These are phyloP conservation scores for Ustulina deusta DNA, from an alignment of 2,329 filamentous ascomycete genomes.

Conservation along the genomic window DNA sequence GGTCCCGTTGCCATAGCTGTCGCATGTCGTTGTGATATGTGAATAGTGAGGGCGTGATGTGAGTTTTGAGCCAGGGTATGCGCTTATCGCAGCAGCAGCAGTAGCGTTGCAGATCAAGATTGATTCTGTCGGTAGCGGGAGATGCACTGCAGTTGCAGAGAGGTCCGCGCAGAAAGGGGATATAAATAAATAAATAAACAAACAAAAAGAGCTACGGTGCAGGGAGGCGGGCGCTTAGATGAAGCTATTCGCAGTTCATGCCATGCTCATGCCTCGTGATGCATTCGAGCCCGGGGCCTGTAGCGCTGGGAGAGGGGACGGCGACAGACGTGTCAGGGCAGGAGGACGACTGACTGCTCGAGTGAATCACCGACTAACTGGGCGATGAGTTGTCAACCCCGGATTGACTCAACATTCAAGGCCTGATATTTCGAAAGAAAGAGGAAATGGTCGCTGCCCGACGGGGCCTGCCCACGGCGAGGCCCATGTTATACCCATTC, in stretches of 20 bases:
- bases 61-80: slow-evolving; percentile 33
- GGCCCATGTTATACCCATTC: slow-evolving; percentile 51
- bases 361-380: slow-evolving; percentile 36
- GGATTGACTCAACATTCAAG: slow-evolving; percentile 41
- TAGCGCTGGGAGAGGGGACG: slow-evolving; percentile 29
- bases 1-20: slow-evolving; percentile 64
- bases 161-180: slow-evolving; percentile 33
- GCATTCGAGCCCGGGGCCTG: slow-evolving; percentile 35
- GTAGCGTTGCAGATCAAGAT: slow-evolving; percentile 33
- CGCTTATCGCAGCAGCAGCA: slow-evolving; percentile 32
- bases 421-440: slow-evolving; percentile 45
- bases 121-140: slow-evolving; percentile 32
- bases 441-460: slow-evolving; percentile 43
- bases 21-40: slow-evolving; percentile 58
- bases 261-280: slow-evolving; percentile 41
- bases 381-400: slow-evolving; percentile 41
- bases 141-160: slow-evolving; percentile 32
- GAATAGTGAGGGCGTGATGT: slow-evolving; percentile 38
- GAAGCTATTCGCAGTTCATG: slow-evolving; percentile 53
- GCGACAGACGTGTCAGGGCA: slow-evolving; percentile 38
- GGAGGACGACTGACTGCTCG: slow-evolving; percentile 35
- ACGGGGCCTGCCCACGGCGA: slow-evolving; percentile 43
- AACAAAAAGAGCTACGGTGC: slow-evolving; percentile 32
- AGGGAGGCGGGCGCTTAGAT: slow-evolving; percentile 46
- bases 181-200: slow-evolving; percentile 39